Conservation (phyloP, 805 yeast genomes). For the Kluyveromyces aestuarii region DNA sequence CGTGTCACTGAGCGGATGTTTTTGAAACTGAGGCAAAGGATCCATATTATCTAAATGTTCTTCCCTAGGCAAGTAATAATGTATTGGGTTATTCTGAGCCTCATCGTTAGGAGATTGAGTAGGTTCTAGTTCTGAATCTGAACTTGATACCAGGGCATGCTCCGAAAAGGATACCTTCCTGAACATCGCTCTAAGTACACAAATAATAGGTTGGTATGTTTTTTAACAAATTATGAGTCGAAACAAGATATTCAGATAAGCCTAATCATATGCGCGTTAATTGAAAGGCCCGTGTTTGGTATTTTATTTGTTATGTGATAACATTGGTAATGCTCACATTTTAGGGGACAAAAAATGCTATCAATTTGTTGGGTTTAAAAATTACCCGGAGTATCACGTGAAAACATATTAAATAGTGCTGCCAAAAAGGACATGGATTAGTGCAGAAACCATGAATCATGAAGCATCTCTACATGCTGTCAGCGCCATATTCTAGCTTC, state of each 20-base stretch:
- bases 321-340: too few relatives aligned
- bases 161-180: constrained; percentile 14
- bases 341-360: not conserved
- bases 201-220: not conserved
- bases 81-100: constrained; percentile 10
- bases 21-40: constrained; percentile 48
- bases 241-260: not conserved
- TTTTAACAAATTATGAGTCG: not conserved
- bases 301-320: too few relatives aligned
- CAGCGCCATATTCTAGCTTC: too few relatives aligned
- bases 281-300: not conserved
- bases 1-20: constrained; percentile 67
- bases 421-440: too few relatives aligned
- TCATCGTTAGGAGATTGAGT: constrained; percentile 6
- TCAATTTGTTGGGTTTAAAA: not conserved
- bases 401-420: too few relatives aligned
- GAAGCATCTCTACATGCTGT: too few relatives aligned
- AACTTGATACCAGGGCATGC: constrained; percentile 11
- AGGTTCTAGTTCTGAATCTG: constrained; percentile 18
- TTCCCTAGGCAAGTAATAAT: constrained; percentile 7
- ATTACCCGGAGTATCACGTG: not conserved
- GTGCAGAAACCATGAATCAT: too few relatives aligned
- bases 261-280: not conserved
- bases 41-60: constrained; percentile 3
- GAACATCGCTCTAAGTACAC: constrained; percentile 7